Percentiles rank a stretch among this genome's conserved stretches.
These are phyloP conservation scores for Talaromyces proteolyticus DNA, from an alignment of 495 filamentous ascomycete genomes.

Conservation along the genomic window DNA sequence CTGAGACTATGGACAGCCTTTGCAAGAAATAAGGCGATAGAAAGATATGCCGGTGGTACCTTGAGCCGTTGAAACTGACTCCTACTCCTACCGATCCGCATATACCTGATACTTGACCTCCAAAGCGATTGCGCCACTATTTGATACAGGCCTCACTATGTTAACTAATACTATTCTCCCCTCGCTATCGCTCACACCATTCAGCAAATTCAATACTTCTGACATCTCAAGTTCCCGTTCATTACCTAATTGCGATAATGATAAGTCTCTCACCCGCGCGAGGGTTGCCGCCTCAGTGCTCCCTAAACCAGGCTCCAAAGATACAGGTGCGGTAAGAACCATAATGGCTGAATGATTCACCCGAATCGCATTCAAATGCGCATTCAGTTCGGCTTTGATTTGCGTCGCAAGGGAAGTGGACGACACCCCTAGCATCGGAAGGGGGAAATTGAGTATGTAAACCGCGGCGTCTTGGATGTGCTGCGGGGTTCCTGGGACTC, in stretches of 20 bases:
- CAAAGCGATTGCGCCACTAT: constrained; percentile 12
- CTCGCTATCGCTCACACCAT: constrained; percentile 15
- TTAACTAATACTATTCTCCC: constrained; percentile 24
- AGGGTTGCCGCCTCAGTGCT: constrained; percentile 14
- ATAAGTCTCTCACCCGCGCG: constrained; percentile 22
- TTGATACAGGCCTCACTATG: constrained; percentile 13
- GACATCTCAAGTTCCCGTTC: constrained; percentile 16
- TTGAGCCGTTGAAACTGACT: no score
- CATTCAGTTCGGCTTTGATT: constrained; percentile 13
- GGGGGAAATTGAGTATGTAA: constrained; percentile 23
- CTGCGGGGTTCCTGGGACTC: constrained; percentile 15
- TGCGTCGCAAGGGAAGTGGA: constrained; percentile 6
- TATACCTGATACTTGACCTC: constrained; percentile 19
- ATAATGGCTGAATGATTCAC: constrained; percentile 11
- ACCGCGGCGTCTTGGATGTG: constrained; percentile 20
- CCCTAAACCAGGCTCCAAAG: constrained; percentile 13
- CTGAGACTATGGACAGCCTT: no score
- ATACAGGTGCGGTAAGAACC: constrained; percentile 12
- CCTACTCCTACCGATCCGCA: no score
- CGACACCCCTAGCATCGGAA: constrained; percentile 6
- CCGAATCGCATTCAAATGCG: constrained; percentile 15
- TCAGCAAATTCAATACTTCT: constrained; percentile 18
- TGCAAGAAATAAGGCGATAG: no score
- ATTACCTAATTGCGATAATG: constrained; percentile 19
- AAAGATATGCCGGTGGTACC: no score